phyloP scores from a whole-genome alignment of 768 basidiomycete genomes.

The Saitozyma podzolica region DNA sequence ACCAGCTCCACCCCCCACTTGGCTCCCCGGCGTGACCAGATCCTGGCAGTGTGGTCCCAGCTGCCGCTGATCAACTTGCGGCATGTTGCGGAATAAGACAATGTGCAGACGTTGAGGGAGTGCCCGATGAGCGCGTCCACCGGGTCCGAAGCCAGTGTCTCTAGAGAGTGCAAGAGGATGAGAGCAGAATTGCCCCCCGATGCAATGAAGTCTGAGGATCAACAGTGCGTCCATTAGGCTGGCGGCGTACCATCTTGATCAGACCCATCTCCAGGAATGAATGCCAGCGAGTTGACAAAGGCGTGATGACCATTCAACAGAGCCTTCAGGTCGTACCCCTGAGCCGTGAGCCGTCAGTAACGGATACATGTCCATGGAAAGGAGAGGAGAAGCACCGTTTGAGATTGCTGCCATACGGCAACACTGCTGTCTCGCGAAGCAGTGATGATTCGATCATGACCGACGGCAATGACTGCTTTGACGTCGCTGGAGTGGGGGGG shows the following conservation, averaged over 20 bases:
- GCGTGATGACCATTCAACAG: conserved; percentile 38
- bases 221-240: neutral
- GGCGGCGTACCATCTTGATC: conserved; percentile 8
- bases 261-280: conserved; percentile 19
- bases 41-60: conserved; percentile 50
- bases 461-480: conserved; percentile 36
- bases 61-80: conserved; percentile 44
- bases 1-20: conserved; percentile 25
- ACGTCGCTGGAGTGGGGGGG: conserved; percentile 34
- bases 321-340: conserved; percentile 20
- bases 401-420: conserved; percentile 26
- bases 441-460: conserved; percentile 19
- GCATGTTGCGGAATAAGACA: conserved; percentile 21
- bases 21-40: conserved; percentile 28
- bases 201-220: conserved; percentile 18
- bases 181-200: conserved; percentile 41
- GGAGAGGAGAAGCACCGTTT: no score
- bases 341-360: neutral
- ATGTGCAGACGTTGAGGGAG: conserved; percentile 36
- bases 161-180: conserved; percentile 39
- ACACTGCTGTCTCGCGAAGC: conserved; percentile 39
- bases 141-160: conserved; percentile 22
- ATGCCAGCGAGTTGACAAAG: conserved; percentile 46
- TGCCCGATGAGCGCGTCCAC: conserved; percentile 33
- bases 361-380: no score